Evolutionary conservation across 169 alveolate species (phyloP), one percentile per base, ranked within the genome.

Genomic region (Miamiensis avidus): DNA sequence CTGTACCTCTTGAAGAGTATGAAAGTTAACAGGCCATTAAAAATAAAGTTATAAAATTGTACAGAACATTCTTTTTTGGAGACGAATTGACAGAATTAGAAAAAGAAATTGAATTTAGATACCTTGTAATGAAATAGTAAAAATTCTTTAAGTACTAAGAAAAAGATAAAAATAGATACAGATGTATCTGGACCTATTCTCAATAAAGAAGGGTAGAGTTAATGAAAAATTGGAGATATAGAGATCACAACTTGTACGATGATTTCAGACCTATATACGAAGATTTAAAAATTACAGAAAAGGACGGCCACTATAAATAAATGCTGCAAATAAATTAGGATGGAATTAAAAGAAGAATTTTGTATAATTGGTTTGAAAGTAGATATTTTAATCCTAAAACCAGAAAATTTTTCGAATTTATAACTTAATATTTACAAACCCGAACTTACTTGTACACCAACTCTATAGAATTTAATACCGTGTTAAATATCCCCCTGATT

Each of bases 101-200:
- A 76, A 64, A 74, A 76, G 94, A 92, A 64, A 86, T 90, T 65
- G 94, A 92, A 88, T 34, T 88, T 28, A 92, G 88, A 87, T 92
- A 92, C 49, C 75, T 92, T n/a, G 82, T 89, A 6, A 78, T 65
- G 25, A 92, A 92, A 79, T 29, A 72, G 64, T 83, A 83, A 11
- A 92, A 92, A 81, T 83, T 76, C 29, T 65, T 34, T 29, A 84
- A 87, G 65, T 90, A 92, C 78, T 27, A 33, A 32, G 64, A 72
- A 32, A 86, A 82, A 34, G 75, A 89, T 74, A 75, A 89, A 49
- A 74, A 77, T 32, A 78, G 91, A 79, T 90, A 88, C 82, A 92
- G 88, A 76, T 93, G 91, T 33, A 74, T 86, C 29, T 92, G 96
- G 96, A 92, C 96, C 25, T 34, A 83, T 49, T 85, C 91, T 69